Percentiles rank a stretch among this genome's conserved stretches.
Evolutionary conservation across 106 monocot genomes (phyloP).

Genomic region (Gastrodia elata): DNA sequence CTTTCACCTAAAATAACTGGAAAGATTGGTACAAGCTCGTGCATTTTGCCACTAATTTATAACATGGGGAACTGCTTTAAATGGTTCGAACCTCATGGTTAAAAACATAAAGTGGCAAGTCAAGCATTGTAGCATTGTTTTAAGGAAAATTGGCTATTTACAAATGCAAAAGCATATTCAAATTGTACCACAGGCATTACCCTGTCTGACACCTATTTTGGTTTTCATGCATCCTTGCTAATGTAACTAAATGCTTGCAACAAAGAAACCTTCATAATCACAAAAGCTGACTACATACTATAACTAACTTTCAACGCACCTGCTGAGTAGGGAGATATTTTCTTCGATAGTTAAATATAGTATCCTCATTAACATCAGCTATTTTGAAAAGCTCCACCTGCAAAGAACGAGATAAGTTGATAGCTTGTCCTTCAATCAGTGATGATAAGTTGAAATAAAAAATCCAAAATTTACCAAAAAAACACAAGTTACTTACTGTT

Average conservation of each 20-base stretch:
- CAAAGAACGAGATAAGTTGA: constrained; percentile 5
- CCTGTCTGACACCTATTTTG: too few species aligned
- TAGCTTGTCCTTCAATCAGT: background rate
- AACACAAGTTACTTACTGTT: background rate
- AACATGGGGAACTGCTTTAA: background rate
- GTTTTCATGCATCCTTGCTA: background rate
- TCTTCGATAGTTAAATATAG: constrained; percentile 71
- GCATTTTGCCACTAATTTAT: too few species aligned
- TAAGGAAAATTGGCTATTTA: background rate
- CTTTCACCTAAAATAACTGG: too few species aligned
- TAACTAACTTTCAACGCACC: constrained; percentile 25
- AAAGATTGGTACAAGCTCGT: too few species aligned
- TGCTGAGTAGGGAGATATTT: constrained; percentile 94
- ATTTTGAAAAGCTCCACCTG: constrained; percentile 69
- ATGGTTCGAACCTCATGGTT: background rate
- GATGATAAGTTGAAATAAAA: constrained; percentile 2
- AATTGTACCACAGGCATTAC: background rate
- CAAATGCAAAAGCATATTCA: background rate
- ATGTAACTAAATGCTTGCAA: background rate
- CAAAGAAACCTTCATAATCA: background rate
- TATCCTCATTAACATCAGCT: constrained; percentile 38
- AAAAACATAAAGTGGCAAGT: background rate
- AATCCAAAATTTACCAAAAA: background rate
- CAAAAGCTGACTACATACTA: background rate
- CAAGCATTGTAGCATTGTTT: background rate